These are phyloP conservation scores for Lachancea mirantina DNA, from an alignment of 805 yeast genomes.

Conservation along the genomic window DNA sequence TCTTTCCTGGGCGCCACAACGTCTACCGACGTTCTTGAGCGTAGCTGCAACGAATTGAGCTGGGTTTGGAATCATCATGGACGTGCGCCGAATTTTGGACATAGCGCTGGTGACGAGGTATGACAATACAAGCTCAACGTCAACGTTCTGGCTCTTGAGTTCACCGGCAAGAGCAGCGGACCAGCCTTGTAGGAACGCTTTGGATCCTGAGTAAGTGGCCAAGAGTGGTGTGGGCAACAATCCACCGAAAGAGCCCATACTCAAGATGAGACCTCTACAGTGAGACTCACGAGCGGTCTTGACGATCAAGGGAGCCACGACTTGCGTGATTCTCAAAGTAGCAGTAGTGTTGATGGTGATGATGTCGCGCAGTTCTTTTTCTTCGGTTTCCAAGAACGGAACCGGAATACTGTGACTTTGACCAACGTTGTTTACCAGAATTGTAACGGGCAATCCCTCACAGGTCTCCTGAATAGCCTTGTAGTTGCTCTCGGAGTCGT, in stretches of 20 bases:
- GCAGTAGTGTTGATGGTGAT: constrained; percentile 80
- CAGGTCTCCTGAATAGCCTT: constrained; percentile 40
- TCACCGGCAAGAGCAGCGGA: constrained; percentile 84
- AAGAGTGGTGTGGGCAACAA: constrained; percentile 84
- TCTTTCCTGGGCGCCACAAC: constrained; percentile 90
- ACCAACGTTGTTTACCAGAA: constrained; percentile 89
- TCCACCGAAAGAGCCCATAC: constrained; percentile 98
- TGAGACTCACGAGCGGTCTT: constrained; percentile 39
- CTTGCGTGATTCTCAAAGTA: constrained; percentile 75
- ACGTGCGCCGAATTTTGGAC: constrained; percentile 84
- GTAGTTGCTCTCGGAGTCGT: constrained; percentile 55
- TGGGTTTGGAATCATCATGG: constrained; percentile 75
- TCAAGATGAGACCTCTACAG: constrained; percentile 69
- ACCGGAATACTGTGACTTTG: constrained; percentile 93
- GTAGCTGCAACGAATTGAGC: constrained; percentile 68
- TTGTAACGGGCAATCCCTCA: constrained; percentile 53
- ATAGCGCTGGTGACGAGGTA: constrained; percentile 90
- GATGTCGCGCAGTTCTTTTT: constrained; percentile 68
- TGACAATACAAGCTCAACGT: constrained; percentile 78
- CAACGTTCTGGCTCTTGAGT: constrained; percentile 58
- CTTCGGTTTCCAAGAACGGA: constrained; percentile 76
- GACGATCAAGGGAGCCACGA: constrained; percentile 65
- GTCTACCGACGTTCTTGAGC: constrained; percentile 64
- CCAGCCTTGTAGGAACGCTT: constrained; percentile 93
- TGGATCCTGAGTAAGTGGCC: constrained; percentile 93